Evolutionary conservation across 352 stramenopile genomes (phyloP), one percentile per base, ranked within the genome.

Genomic region (Halophytophthora batemanensis): DNA sequence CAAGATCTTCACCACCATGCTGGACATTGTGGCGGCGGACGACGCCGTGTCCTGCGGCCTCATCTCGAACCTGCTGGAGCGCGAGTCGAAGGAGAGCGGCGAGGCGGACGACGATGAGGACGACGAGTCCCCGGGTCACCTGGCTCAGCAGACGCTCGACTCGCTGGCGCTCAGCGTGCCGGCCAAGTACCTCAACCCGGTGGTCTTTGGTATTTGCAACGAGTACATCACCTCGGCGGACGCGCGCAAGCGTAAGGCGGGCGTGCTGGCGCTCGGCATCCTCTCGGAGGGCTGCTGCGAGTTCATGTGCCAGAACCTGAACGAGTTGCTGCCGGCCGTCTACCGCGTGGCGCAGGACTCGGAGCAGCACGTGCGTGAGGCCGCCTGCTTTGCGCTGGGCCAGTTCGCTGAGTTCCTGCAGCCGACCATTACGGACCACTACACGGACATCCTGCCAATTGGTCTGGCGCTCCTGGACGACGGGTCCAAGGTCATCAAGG

Each of bases 331-430:
- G 69, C 90, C 93, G 12, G 79, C 93, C 48, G 86, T 98, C 17
- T 96, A 98, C 55, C 69, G 75, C 15, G 78, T 93, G 15, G 92
- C 95, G 11, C 74, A 94, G 50, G 96, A 98, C 64, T 46, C 59
- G 10, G 93, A 98, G 62, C 80, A 97, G 52, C 82, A 88, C 69
- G 96, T 99, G 40, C 84, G 97, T 47, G 96, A 99, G 64, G 97
- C 95, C 45, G 93, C 96, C 11, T 99, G 95, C 73, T 99, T 99
- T 66, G 92, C 94, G 40, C 77, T 99, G n/a, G 97, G 97, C 36
- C 96, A 99, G 71, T 97, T 99, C 49, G 91, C 91, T 47, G 97
- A 99, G 78, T 97, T 99, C 66, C 94, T 98, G 66, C 96, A 99
- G 81, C 97, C 97, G 5, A 95, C 97, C 50, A 98, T 99, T 43